phyloP scores from a whole-genome alignment of 108 stramenopile genomes.

The Pseudonitzschia multistriata region DNA sequence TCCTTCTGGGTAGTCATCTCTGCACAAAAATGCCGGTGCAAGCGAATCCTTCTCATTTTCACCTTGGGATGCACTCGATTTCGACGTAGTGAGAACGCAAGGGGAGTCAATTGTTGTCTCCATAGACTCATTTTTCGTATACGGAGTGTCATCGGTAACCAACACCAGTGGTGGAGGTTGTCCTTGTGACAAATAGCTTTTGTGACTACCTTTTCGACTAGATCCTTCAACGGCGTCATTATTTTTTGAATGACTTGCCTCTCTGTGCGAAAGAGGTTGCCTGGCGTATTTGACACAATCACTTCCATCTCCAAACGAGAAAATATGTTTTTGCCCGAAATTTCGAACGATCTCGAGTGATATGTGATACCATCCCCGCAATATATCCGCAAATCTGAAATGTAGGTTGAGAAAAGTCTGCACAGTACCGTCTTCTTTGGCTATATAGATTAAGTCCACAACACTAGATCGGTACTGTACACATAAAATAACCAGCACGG shows the following conservation, averaged over 20 bases:
- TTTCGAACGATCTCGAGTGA: constrained; percentile 20
- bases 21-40: constrained; percentile 65
- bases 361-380: constrained; percentile 29
- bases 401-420: constrained; percentile 16
- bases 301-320: background rate
- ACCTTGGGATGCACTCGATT: background rate
- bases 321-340: constrained; percentile 7
- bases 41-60: constrained; percentile 9
- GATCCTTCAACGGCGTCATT: background rate
- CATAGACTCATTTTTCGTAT: background rate
- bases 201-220: background rate
- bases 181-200: background rate
- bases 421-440: constrained; percentile 10
- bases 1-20: constrained; percentile 62
- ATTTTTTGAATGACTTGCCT: background rate
- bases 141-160: background rate
- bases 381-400: constrained; percentile 10
- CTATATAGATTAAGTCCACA: background rate
- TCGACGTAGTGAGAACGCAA: background rate
- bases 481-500: constrained; percentile 13
- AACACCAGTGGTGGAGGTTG: background rate
- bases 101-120: background rate
- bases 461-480: constrained; percentile 10
- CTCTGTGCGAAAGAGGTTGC: background rate
- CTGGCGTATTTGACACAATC: background rate